A percentile compares a stretch with the other conserved stretches of the same genome.
phyloP scores from a whole-genome alignment of 768 basidiomycete genomes.

The Termitomyces eurrhizus region DNA sequence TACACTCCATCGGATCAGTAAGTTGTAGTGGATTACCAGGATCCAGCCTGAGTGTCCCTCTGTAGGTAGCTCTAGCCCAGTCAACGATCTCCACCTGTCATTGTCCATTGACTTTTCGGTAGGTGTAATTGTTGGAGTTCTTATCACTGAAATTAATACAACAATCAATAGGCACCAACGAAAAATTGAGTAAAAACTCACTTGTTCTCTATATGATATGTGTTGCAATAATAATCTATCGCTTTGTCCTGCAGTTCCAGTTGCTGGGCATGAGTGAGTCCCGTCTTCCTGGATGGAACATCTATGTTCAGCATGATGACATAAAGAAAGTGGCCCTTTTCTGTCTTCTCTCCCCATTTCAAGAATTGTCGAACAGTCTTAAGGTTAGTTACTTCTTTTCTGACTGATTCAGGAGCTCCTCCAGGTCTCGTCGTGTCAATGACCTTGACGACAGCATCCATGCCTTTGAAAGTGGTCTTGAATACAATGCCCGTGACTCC shows the following conservation, averaged over 20 bases:
- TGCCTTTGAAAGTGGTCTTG: not conserved
- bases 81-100: slow-evolving; percentile 9
- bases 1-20: not conserved
- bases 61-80: not conserved
- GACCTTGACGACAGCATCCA: slow-evolving; percentile 1
- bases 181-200: not conserved
- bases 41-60: not conserved
- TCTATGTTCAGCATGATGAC: slow-evolving; percentile 8
- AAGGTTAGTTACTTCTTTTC: not conserved
- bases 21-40: not conserved
- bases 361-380: not conserved
- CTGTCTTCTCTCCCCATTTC: slow-evolving; percentile 5
- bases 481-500: not conserved
- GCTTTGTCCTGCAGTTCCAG: not conserved
- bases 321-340: not conserved
- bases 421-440: not conserved
- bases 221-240: not conserved
- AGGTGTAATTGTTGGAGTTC: not conserved
- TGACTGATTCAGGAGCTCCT: not conserved
- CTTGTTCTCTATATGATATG: slow-evolving; percentile 5
- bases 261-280: not conserved
- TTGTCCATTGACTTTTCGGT: not conserved
- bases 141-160: not conserved
- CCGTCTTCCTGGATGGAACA: not conserved
- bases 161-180: not conserved